phyloP scores from a whole-genome alignment of 257 asterid genomes.

The Schizonepeta tenuifolia region DNA sequence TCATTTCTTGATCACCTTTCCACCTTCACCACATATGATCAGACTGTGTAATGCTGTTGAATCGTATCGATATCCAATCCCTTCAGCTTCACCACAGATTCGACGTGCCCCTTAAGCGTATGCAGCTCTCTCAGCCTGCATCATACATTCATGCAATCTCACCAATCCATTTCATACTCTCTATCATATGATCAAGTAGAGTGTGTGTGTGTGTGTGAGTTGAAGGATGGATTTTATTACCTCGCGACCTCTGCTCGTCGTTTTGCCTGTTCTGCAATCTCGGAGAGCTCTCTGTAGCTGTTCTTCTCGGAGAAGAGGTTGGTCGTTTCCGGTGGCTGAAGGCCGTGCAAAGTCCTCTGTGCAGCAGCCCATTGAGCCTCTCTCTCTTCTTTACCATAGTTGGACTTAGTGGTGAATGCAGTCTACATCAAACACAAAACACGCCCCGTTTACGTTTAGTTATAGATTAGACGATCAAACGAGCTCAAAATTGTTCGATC shows the following conservation, averaged over 20 bases:
- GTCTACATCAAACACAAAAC: conserved; percentile 43
- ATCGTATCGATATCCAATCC: conserved; percentile 90
- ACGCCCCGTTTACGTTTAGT: neutral
- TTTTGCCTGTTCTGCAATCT: conserved; percentile 95
- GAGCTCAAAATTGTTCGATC: too few species aligned
- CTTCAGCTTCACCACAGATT: conserved; percentile 93
- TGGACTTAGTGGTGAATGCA: conserved; percentile 90
- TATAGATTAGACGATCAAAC: neutral
- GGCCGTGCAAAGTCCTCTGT: conserved; percentile 93
- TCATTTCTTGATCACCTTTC: neutral
- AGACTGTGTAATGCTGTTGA: conserved; percentile 91
- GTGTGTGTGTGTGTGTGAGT: neutral
- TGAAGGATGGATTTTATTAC: conserved; percentile 37
- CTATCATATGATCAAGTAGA: neutral
- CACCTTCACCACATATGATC: conserved; percentile 17
- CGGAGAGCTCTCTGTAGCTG: conserved; percentile 85
- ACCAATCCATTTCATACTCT: neutral
- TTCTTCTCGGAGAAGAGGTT: conserved; percentile 70
- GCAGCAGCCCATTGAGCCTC: conserved; percentile 98
- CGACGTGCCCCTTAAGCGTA: conserved; percentile 95
- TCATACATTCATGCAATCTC: neutral
- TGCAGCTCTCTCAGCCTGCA: conserved; percentile 81
- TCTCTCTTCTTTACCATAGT: conserved; percentile 92
- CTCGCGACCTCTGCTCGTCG: conserved; percentile 93
- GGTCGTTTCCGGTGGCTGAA: conserved; percentile 71